Evolutionary conservation across 257 asterid species (phyloP), one percentile per base, ranked within the genome.

Genomic region (Paulownia fortunei): DNA sequence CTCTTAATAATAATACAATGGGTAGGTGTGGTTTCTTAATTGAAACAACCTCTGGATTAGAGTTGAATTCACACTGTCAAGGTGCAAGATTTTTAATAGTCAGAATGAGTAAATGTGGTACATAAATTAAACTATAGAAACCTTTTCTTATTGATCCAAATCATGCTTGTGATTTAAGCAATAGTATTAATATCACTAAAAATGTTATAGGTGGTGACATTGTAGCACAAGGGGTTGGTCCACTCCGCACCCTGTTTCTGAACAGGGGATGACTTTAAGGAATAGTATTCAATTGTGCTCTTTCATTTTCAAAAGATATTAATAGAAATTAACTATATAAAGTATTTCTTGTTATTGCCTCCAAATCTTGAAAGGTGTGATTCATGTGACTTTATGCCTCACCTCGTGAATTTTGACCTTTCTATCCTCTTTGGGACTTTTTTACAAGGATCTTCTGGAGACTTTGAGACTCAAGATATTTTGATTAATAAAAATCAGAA

Each of bases 311-410:
- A 37, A 36, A 44, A 46, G 15, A 19, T 47, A 79, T 41, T 36
- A 44, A 63, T 63, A 15, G 46, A 67, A 63, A 3, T 16, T 19
- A 19, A 52, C 41, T 72, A 30, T 15, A 34, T 42, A 46, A 47
- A 81, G 3, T 70, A 69, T 26, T 34, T 16, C 42, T 36, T 44
- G 66, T 34, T 13, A 36, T 76, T 46, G 39, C 39, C 32, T 69
- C 65, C 71, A 67, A 19, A 27, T 68, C 83, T 83, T 44, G 81
- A 16, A 77, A 77, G 65, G 65, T 56, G 81, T 68, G 79, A 76
- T 7, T 68, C 85, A 76, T 66, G 76, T 63, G 77, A 54, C 54
- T 69, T 60, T 52, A 23, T 54, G 18, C 41, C 56, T 32, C 55
- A 56, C 18, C 15, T 26, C 49, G 52, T 52, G 70, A 63, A 49